Percentiles rank a stretch among this genome's conserved stretches.
These are phyloP conservation scores for Bacidia gigantensis DNA, from an alignment of 495 filamentous ascomycete genomes.

Conservation along the genomic window DNA sequence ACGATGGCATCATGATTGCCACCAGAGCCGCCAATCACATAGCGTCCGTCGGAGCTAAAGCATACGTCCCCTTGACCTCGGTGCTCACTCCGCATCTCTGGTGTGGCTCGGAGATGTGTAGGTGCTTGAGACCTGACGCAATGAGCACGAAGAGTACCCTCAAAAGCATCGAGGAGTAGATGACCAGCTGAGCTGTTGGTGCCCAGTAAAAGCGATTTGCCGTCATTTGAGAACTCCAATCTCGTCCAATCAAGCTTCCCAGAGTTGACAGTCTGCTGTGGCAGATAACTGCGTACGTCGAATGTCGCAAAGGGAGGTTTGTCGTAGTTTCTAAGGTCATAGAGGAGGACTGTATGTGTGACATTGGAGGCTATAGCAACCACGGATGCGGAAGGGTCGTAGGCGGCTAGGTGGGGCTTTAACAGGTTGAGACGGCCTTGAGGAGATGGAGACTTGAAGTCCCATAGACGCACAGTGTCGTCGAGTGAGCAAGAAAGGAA, in stretches of 20 bases:
- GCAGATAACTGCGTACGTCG: conserved; percentile 42
- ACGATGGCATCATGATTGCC: conserved; percentile 57
- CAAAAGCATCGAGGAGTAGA: conserved; percentile 81
- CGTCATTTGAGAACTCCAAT: conserved; percentile 89
- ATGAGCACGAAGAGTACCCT: conserved; percentile 54
- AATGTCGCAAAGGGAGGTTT: conserved; percentile 79
- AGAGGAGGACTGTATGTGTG: conserved; percentile 65
- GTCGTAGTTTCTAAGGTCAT: conserved; percentile 86
- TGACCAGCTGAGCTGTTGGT: conserved; percentile 63
- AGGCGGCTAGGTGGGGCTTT: conserved; percentile 68
- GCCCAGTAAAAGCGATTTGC: conserved; percentile 68
- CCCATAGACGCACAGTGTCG: conserved; percentile 80
- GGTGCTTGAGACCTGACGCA: conserved; percentile 10
- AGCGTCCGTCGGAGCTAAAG: conserved; percentile 78
- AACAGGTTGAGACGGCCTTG: conserved; percentile 64
- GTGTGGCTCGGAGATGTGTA: conserved; percentile 14
- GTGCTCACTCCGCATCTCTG: conserved; percentile 13
- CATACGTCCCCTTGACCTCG: conserved; percentile 65
- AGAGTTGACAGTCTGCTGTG: conserved; percentile 13
- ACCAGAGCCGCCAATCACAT: conserved; percentile 62
- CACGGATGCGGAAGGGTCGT: conserved; percentile 76
- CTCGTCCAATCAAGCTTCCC: conserved; percentile 54
- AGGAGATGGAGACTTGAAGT: conserved; percentile 55
- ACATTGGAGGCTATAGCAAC: conserved; percentile 81
- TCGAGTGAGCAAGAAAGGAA: conserved; percentile 87